These are phyloP conservation scores for Candida xiaguanensis DNA, from an alignment of 805 yeast species.

Conservation along the genomic window DNA sequence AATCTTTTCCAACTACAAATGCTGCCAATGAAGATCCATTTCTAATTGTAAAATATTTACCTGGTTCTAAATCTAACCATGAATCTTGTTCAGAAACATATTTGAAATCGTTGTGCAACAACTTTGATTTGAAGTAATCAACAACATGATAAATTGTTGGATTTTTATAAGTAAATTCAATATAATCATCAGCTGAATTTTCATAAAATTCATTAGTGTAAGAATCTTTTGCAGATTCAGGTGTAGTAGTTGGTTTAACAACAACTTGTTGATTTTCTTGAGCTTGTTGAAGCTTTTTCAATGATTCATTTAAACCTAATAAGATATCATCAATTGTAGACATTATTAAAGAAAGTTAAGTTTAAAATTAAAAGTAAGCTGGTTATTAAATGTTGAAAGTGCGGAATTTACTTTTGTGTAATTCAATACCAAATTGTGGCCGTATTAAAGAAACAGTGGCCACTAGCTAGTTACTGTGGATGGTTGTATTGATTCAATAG, in stretches of 20 bases:
- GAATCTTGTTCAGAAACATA: conserved; percentile 60
- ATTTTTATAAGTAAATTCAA: conserved; percentile 64
- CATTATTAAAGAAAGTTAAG: neutral
- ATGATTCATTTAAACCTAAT: conserved; percentile 4
- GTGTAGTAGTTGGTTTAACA: conserved; percentile 5
- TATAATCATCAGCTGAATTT: conserved; percentile 45
- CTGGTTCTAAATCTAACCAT: conserved; percentile 47
- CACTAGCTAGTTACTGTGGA: too few relatives aligned
- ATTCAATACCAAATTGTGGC: neutral
- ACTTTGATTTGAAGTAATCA: conserved; percentile 41
- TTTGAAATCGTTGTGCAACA: conserved; percentile 59
- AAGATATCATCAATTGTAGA: conserved; percentile 7
- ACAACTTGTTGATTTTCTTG: neutral
- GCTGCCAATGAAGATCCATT: conserved; percentile 68
- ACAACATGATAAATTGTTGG: conserved; percentile 80
- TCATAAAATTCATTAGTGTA: conserved; percentile 17
- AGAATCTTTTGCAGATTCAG: neutral
- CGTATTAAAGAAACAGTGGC: too few relatives aligned
- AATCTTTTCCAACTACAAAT: conserved; percentile 62
- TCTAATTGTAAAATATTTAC: conserved; percentile 64
- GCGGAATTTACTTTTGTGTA: conserved; percentile 6
- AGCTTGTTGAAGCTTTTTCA: conserved; percentile 3
- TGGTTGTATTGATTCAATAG: too few relatives aligned
- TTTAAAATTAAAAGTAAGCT: neutral
- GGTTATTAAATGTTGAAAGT: conserved; percentile 1